phyloP scores from a whole-genome alignment of 495 filamentous ascomycete species.

The Aspergillus nidulans region DNA sequence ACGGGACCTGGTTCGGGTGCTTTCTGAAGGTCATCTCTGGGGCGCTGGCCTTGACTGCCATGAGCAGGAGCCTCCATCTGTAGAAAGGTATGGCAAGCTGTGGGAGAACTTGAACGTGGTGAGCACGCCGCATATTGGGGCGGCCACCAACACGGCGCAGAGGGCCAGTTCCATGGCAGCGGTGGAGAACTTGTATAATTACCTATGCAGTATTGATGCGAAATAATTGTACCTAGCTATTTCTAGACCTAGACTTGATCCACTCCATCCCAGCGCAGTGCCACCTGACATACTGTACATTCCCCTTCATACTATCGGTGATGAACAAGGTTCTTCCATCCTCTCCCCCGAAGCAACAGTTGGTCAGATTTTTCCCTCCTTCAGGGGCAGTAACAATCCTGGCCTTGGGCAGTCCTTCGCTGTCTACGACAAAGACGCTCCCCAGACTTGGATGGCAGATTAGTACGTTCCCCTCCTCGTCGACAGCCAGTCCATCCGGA shows the following conservation, averaged over 20 bases:
- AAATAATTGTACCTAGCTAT: too few relatives aligned
- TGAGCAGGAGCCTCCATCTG: constrained; percentile 26
- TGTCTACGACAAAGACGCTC: too few relatives aligned
- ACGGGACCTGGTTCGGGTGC: constrained; percentile 40
- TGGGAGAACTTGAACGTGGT: constrained; percentile 30
- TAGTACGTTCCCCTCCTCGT: too few relatives aligned
- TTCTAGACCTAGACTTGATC: neutral
- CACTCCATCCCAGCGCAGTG: constrained; percentile 11
- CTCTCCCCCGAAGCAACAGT: constrained; percentile 25
- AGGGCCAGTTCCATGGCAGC: constrained; percentile 24
- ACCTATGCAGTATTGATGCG: constrained; percentile 7
- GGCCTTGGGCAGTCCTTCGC: constrained; percentile 23
- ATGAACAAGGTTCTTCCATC: constrained; percentile 24
- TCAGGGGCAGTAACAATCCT: constrained; percentile 18
- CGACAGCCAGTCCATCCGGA: too few relatives aligned
- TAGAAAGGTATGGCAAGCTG: constrained; percentile 21
- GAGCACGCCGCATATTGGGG: constrained; percentile 30
- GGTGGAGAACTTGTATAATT: constrained; percentile 24
- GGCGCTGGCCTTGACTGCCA: constrained; percentile 41
- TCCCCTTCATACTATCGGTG: constrained; percentile 24
- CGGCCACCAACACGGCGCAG: constrained; percentile 21
- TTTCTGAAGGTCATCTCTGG: constrained; percentile 43
- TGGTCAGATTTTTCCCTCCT: constrained; percentile 22
- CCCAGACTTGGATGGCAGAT: too few relatives aligned
- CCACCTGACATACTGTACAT: constrained; percentile 20